phyloP scores from a whole-genome alignment of 306 rosid genomes.

The Trifolium subterraneum region DNA sequence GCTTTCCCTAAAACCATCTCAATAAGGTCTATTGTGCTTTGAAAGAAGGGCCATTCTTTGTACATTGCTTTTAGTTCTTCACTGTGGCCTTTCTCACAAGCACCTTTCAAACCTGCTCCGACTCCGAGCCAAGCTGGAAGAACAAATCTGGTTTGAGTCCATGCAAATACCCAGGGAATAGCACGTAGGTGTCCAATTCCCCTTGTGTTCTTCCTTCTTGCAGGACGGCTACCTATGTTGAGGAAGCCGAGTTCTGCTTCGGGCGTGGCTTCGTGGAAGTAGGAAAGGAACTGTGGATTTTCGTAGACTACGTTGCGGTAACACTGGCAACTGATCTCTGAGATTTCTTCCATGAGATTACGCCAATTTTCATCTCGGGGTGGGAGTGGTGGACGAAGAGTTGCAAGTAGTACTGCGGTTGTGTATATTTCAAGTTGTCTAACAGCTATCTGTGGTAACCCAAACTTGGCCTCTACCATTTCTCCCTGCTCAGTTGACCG shows the following conservation, averaged over 20 bases:
- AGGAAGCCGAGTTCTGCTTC: constrained; percentile 98
- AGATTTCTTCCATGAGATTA: constrained; percentile 90
- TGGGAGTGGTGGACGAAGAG: constrained; percentile 86
- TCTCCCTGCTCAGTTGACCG: constrained; percentile 98
- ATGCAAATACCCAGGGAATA: constrained; percentile 95
- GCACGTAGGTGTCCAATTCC: constrained; percentile 96
- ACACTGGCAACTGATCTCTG: constrained; percentile 74
- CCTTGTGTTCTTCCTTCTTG: constrained; percentile 71
- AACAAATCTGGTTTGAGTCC: constrained; percentile 96
- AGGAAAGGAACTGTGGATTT: constrained; percentile 82
- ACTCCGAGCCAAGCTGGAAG: constrained; percentile 99
- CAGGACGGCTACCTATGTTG: constrained; percentile 94
- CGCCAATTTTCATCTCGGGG: constrained; percentile 91
- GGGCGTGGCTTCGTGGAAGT: constrained; percentile 95
- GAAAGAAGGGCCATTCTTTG: constrained; percentile 95
- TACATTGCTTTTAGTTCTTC: constrained; percentile 86
- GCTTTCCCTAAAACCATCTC: constrained; percentile 97
- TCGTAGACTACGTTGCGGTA: constrained; percentile 82
- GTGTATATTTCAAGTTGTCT: constrained; percentile 96
- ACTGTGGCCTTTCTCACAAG: constrained; percentile 78
- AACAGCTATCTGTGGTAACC: constrained; percentile 86
- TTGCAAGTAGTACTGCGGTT: constrained; percentile 93
- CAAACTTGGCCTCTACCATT: constrained; percentile 95
- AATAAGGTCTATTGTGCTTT: constrained; percentile 81
- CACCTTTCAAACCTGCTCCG: constrained; percentile 85